Evolutionary conservation across 768 basidiomycete genomes (phyloP), one percentile per base, ranked within the genome.

Genomic region (Stropharia rugosoannulata): DNA sequence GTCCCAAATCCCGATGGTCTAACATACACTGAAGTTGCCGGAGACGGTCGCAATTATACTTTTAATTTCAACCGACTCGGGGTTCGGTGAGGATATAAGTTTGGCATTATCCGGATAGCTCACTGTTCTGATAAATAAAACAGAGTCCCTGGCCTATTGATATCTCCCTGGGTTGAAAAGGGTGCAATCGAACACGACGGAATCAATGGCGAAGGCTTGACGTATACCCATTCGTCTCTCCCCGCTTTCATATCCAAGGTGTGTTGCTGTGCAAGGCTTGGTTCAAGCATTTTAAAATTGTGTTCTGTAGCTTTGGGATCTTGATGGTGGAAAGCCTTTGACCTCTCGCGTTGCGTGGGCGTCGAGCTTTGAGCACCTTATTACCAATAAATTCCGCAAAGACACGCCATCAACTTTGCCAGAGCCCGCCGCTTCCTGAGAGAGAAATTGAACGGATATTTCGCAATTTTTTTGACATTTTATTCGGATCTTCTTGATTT

Each of bases 41-140:
- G 57, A 15, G 62, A 69, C 51, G 62, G 64, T 39, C 47, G 51
- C 11, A 22, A 10, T 37, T 65, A 61, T 49, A 68, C 65, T n/a
- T 66, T 68, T 55, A 44, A 62, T 15, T 71, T 69, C 43, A 54
- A 66, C 50, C 66, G 68, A 22, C 61, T 67, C 22, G 69, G 70
- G 29, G 62, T 64, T 4, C 68, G 54, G 54, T 56, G 11, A 7
- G 54, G 41, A 18, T 39, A 15, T n/a, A n/a, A n/a, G 4, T n/a
- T 49, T n/a, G 7, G 5, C 4, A 27, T 43, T 42, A 32, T 27
- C 4, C 13, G 12, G 11, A 8, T 32, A 12, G 15, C 39, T n/a
- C 25, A 13, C 18, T 35, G 5, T 7, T 32, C 22, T 41, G 19
- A 19, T 16, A 18, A 32, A 32, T 10, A 10, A 32, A 32, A 10